Evolutionary conservation across 2,329 filamentous ascomycete species (phyloP).

Genomic region (Catunica adiposa): DNA sequence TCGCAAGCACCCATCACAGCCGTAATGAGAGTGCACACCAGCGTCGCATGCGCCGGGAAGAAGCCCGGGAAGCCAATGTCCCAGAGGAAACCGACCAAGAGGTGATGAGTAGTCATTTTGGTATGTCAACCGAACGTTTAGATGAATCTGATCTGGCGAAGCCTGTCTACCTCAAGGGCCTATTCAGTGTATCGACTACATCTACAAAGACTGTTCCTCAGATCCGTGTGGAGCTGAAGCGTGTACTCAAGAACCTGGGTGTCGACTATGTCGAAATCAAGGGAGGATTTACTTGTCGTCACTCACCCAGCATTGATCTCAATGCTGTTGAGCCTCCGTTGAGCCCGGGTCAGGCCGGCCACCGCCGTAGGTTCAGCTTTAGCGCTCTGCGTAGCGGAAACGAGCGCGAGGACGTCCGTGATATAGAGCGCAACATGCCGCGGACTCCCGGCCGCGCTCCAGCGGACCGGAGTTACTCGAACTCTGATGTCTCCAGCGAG

Average conservation of each 20-base stretch:
- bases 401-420: constrained; percentile 55
- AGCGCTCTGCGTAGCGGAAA: constrained; percentile 46
- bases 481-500: constrained; percentile 73
- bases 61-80: constrained; percentile 57
- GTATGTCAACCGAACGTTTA: constrained; percentile 40
- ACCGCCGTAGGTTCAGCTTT: constrained; percentile 71
- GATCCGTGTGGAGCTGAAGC: constrained; percentile 78
- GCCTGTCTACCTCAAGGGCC: constrained; percentile 85
- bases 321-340: constrained; percentile 51
- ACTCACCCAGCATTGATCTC: constrained; percentile 77
- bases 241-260: constrained; percentile 70
- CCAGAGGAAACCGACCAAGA: constrained; percentile 79
- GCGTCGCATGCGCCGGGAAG: constrained; percentile 52
- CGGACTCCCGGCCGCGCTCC: constrained; percentile 27
- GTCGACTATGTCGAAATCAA: constrained; percentile 89
- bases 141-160: constrained; percentile 68
- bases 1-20: constrained; percentile 79
- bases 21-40: constrained; percentile 85
- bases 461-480: constrained; percentile 59
- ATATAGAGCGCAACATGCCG: constrained; percentile 30
- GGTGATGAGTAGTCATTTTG: constrained; percentile 37
- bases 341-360: constrained; percentile 35
- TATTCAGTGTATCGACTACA: constrained; percentile 95
- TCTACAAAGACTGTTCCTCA: constrained; percentile 75
- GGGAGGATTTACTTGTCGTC: constrained; percentile 79